These are phyloP conservation scores for Solanum stenotomum DNA, from an alignment of 257 asterid species.

Conservation along the genomic window DNA sequence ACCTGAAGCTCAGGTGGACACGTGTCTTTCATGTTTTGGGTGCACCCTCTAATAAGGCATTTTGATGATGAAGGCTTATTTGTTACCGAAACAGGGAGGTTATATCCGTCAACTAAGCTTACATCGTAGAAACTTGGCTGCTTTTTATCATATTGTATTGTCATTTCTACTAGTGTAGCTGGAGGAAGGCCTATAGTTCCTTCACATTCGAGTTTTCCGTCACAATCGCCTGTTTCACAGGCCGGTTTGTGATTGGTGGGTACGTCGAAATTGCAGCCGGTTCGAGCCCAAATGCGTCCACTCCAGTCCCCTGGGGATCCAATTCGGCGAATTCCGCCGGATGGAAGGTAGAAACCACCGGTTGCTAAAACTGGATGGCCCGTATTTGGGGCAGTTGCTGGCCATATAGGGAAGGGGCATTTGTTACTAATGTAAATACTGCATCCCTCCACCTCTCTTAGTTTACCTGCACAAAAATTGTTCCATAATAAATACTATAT, in stretches of 20 bases:
- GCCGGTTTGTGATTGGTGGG: slow-evolving; percentile 14
- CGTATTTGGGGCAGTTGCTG: slow-evolving; percentile 62
- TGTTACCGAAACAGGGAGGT: slow-evolving; percentile 55
- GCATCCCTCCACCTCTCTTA: slow-evolving; percentile 27
- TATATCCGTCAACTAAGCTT: slow-evolving; percentile 77
- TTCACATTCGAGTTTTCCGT: slow-evolving; percentile 47
- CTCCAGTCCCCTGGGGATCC: slow-evolving; percentile 52
- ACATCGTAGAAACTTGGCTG: slow-evolving; percentile 64
- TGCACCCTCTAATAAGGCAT: slow-evolving; percentile 52
- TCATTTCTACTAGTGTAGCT: slow-evolving; percentile 51
- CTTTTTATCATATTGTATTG: slow-evolving; percentile 32
- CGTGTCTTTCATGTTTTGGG: slow-evolving; percentile 19
- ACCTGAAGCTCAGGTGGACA: slow-evolving; percentile 51
- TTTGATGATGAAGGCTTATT: slow-evolving; percentile 4
- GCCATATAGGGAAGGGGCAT: slow-evolving; percentile 83
- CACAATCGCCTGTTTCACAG: slow-evolving; percentile 84
- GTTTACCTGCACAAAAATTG: background rate
- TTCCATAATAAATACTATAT: background rate
- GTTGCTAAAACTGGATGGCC: slow-evolving; percentile 59
- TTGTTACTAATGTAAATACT: slow-evolving; percentile 55
- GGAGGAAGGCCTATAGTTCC: slow-evolving; percentile 75
- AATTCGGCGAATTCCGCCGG: slow-evolving; percentile 20
- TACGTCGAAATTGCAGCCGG: slow-evolving; percentile 46
- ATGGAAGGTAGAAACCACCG: slow-evolving; percentile 68
- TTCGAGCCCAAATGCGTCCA: slow-evolving; percentile 89